Evolutionary conservation across 108 stramenopile genomes (phyloP), one percentile per base, ranked within the genome.

Genomic region (Discostella stelligeroides): DNA sequence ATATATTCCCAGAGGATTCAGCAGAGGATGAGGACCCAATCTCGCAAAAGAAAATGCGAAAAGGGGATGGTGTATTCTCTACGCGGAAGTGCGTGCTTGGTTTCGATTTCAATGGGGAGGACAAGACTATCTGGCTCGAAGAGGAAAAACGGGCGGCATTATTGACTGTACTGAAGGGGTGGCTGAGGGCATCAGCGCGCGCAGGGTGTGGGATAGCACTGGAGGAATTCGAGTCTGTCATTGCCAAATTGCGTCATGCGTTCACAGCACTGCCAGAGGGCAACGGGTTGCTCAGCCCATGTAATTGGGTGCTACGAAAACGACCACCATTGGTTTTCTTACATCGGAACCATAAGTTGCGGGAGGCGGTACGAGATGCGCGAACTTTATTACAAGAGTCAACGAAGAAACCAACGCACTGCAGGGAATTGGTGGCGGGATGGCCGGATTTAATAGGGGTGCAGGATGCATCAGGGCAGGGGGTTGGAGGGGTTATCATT

Each of bases 401-500:
- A 24, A 27, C 13, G 23, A 15, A 27, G 9, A 1, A 23, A 1
- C 54, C 54, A 11, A 55, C 54, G 15, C 23, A 14, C 1, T 55
- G 54, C 54, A 3, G 27, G n/a, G n/a, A n/a, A n/a, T n/a, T n/a
- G n/a, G n/a, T n/a, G n/a, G n/a, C n/a, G n/a, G n/a, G n/a, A n/a
- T n/a, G n/a, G n/a, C n/a, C n/a, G n/a, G n/a, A n/a, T n/a, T n/a
- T n/a, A n/a, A n/a, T n/a, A n/a, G n/a, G n/a, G n/a, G n/a, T n/a
- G n/a, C n/a, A n/a, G n/a, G n/a, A n/a, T n/a, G n/a, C n/a, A n/a
- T n/a, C n/a, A n/a, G n/a, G n/a, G n/a, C n/a, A n/a, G n/a, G n/a
- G n/a, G n/a, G n/a, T n/a, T n/a, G n/a, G n/a, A n/a, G 6, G 54
- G 28, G 28, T 14, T 55, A 60, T 73, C 9, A 68, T 49, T 29